A percentile compares a stretch with the other conserved stretches of the same genome.
Evolutionary conservation across 2,329 filamentous ascomycete species (phyloP).

Genomic region (Beauveria sp.): DNA sequence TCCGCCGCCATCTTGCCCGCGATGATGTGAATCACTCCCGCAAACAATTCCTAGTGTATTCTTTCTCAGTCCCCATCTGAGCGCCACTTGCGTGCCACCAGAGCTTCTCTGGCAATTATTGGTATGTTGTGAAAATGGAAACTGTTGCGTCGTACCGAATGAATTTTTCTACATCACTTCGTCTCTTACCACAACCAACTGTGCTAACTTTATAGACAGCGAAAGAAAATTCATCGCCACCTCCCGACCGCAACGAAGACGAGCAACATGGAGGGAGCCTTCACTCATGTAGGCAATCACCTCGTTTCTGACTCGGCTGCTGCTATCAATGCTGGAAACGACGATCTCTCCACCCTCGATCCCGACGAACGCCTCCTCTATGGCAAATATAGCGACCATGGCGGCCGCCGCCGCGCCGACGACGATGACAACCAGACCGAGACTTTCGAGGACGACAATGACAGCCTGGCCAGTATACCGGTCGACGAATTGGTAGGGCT

Average conservation of each 20-base stretch:
- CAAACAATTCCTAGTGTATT: slow-evolving; percentile 5
- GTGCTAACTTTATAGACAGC: background rate
- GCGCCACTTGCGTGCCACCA: background rate
- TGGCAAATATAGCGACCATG: slow-evolving; percentile 54
- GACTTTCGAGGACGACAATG: slow-evolving; percentile 68
- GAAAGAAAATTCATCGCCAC: slow-evolving; percentile 6
- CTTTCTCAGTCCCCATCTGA: slow-evolving; percentile 3
- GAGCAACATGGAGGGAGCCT: slow-evolving; percentile 70
- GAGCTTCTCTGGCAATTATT: background rate
- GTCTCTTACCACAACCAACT: background rate
- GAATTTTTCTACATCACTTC: background rate
- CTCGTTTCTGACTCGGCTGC: slow-evolving; percentile 75
- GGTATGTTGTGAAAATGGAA: background rate
- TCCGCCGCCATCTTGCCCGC: slow-evolving; percentile 7
- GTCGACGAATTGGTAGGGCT: slow-evolving; percentile 66
- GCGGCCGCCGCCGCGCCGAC: slow-evolving; percentile 63
- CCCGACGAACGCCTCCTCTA: slow-evolving; percentile 77
- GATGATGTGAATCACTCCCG: slow-evolving; percentile 14
- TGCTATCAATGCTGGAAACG: slow-evolving; percentile 80
- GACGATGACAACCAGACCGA: slow-evolving; percentile 89
- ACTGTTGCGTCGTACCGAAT: background rate
- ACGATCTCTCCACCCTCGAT: slow-evolving; percentile 63
- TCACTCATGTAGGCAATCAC: slow-evolving; percentile 82
- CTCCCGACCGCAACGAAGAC: background rate
- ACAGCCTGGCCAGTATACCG: slow-evolving; percentile 70